Evolutionary conservation across 2,329 filamentous ascomycete species (phyloP), one percentile per base, ranked within the genome.

Genomic region (Aphanoascus verrucosus): DNA sequence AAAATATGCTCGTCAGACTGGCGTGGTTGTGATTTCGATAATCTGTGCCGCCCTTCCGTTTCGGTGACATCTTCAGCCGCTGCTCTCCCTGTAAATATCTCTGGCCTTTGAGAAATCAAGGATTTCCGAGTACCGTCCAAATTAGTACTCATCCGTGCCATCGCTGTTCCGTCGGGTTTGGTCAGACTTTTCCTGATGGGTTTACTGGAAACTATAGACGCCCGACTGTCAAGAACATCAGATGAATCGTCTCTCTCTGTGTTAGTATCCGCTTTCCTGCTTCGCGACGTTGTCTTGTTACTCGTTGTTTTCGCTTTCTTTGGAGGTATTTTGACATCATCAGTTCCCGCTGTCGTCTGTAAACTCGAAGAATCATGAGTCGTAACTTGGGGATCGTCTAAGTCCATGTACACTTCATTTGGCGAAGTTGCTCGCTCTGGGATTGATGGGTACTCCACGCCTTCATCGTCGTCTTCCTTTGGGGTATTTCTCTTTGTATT

Each of bases 251-350:
- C 32, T 11, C 41, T 52, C 23, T 51, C 32, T 11, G 38, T 52
- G 9, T 31, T 9, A 28, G 40, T 44, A 15, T 40, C 17, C 17
- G 5, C 32, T 4, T 48, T 34, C 37, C 42, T 56, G 32, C 38
- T 56, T 53, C n/a, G 54, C 45, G 38, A 53, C 41, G 5, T 48
- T 19, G 31, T 55, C 54, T 52, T 50, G 15, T 35, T 53, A 51
- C 40, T 50, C 31, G 11, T 48, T 52, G 15, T 51, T 32, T 19
- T 54, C 37, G 11, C 37, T 23, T 46, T 56, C 38, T 14, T 54
- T 45, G n/a, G 46, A 37, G 54, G 46, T 46, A 59, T 56, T 31
- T 40, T 49, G 38, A 32, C 23, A 20, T 28, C 3, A 15, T 34
- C 31, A 5, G 11, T 34, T 37, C 38, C 40, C n/a, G 40, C 41